Percentiles rank a stretch among this genome's conserved stretches.
Conservation (phyloP, 306 rosid genomes). For the Nissolia schottii region DNA sequence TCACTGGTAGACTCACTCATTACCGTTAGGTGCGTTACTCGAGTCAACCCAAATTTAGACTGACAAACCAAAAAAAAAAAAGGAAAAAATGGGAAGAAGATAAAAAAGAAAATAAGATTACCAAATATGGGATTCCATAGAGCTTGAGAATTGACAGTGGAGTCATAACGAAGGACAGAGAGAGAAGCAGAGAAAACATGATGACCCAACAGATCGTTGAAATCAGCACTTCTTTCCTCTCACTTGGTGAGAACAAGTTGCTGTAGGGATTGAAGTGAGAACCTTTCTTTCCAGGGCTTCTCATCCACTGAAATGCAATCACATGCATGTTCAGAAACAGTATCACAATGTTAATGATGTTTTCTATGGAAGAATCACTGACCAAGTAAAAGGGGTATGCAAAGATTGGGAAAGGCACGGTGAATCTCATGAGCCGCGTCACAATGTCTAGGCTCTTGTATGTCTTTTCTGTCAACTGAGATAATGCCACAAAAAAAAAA, state of each 20-base stretch:
- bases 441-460: slow-evolving; percentile 36
- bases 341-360: not conserved
- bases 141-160: slow-evolving; percentile 45
- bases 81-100: not conserved
- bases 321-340: slow-evolving; percentile 1
- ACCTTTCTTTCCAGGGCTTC: slow-evolving; percentile 84
- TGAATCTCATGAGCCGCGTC: slow-evolving; percentile 51
- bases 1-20: no score
- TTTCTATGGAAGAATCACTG: not conserved
- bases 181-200: slow-evolving; percentile 48
- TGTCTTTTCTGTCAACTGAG: slow-evolving; percentile 57
- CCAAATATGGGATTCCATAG: slow-evolving; percentile 68
- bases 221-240: slow-evolving; percentile 44
- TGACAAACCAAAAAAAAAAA: no score
- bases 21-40: no score
- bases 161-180: slow-evolving; percentile 28
- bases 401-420: slow-evolving; percentile 57
- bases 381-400: slow-evolving; percentile 78
- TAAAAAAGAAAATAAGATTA: slow-evolving; percentile 5
- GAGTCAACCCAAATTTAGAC: no score
- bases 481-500: not conserved
- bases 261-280: slow-evolving; percentile 77
- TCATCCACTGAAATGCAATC: slow-evolving; percentile 46
- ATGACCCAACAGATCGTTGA: slow-evolving; percentile 57
- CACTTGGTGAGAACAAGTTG: slow-evolving; percentile 46